Conservation (phyloP, 768 basidiomycete species). For the Mycena chlorophos region DNA sequence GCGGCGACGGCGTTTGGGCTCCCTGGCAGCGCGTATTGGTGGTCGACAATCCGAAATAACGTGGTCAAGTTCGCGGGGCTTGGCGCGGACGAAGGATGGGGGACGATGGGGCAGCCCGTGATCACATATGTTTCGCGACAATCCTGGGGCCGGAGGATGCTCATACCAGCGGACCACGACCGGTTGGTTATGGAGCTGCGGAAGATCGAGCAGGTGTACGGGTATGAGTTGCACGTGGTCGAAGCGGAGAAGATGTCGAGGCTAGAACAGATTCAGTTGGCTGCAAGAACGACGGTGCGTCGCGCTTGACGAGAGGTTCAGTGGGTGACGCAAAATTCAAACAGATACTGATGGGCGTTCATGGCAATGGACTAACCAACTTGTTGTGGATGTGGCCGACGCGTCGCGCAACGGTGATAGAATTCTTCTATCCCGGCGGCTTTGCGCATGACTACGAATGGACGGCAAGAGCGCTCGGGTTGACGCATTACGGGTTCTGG, state of each 20-base stretch:
- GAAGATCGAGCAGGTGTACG: slow-evolving; percentile 65
- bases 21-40: slow-evolving; percentile 80
- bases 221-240: slow-evolving; percentile 88
- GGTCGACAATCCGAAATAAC: slow-evolving; percentile 73
- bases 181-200: slow-evolving; percentile 72
- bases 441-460: slow-evolving; percentile 88
- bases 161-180: slow-evolving; percentile 76
- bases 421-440: slow-evolving; percentile 84
- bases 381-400: slow-evolving; percentile 91
- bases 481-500: slow-evolving; percentile 88
- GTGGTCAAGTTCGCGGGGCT: slow-evolving; percentile 72
- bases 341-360: slow-evolving; percentile 93
- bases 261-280: slow-evolving; percentile 78
- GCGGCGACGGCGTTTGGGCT: slow-evolving; percentile 76
- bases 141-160: slow-evolving; percentile 82
- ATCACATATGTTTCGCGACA: slow-evolving; percentile 94
- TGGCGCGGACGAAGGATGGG: slow-evolving; percentile 41
- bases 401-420: slow-evolving; percentile 82
- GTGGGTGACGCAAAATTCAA: too few relatives aligned
- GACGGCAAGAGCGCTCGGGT: slow-evolving; percentile 68
- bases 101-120: slow-evolving; percentile 61
- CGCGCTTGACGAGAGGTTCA: too few relatives aligned
- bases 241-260: slow-evolving; percentile 80
- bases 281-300: slow-evolving; percentile 82
- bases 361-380: slow-evolving; percentile 88